Evolutionary conservation across 1,139 yeast genomes (phyloP), one percentile per base, ranked within the genome.

Genomic region (Blastobotrys elegans): DNA sequence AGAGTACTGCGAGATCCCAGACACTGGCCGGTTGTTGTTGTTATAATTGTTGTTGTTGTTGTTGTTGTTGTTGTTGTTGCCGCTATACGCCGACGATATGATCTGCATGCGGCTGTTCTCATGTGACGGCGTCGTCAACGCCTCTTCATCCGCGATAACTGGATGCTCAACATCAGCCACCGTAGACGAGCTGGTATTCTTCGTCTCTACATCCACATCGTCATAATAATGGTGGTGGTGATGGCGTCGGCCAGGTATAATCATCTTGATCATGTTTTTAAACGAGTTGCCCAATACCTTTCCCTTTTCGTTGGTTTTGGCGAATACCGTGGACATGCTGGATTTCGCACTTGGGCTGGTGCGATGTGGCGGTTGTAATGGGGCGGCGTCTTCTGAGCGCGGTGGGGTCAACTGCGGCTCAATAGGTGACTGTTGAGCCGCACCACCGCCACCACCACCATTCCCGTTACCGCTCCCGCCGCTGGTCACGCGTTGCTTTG

Each of bases 1-100:
- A 50, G 81, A 76, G 21, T 76, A 69, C 56, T 80, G 86, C 0
- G 90, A 82, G 2, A 82, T 67, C 66, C 82, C 76, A 0, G 90
- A 82, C 4, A 79, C 71, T 1, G 90, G 89, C 46, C 92, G 67
- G 3, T 74, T 68, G 46, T 20, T 34, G n/a, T 73, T 18, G 3
- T 16, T 17, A 7, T 36, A 13, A 14, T 17, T 17, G 5, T 17
- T n/a, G 24, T 3, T 33, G 5, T 33, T 13, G 13, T 8, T 10
- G 22, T 10, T 33, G 13, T 26, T 3, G 30, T 33, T 13, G 37
- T 34, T 34, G n/a, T 24, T 34, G 18, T 4, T 34, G 22, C 8
- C 5, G 5, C 26, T 14, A 5, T 4, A 18, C 22, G 13, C 17
- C 13, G 14, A 30, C 6, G 6, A 7, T n/a, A n/a, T n/a, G n/a